Conservation (phyloP, 1,284 basidiomycete genomes). For the Heliocybe sulcata region DNA sequence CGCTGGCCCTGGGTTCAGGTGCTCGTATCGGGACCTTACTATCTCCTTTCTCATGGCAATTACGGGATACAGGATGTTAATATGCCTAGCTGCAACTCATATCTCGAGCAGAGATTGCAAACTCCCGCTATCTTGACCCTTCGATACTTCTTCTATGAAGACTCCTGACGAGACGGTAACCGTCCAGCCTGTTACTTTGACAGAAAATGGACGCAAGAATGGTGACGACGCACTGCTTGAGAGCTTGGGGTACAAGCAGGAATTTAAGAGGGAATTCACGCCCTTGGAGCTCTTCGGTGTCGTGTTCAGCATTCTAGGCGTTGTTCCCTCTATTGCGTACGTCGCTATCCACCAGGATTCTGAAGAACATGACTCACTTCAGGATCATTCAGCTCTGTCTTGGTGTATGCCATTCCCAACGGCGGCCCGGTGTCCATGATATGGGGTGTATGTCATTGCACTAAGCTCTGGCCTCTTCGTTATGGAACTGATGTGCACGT, state of each 20-base stretch:
- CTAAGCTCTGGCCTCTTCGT: neutral
- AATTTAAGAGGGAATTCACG: constrained; percentile 2
- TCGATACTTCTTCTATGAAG: neutral
- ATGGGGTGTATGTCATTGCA: constrained; percentile 43
- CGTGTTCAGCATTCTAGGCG: constrained; percentile 5
- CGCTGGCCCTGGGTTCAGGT: too few species aligned
- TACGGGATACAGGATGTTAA: too few species aligned
- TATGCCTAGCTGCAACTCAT: too few species aligned
- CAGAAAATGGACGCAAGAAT: neutral
- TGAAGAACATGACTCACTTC: neutral
- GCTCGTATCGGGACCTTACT: too few species aligned
- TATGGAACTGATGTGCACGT: constrained; percentile 38
- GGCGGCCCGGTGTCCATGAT: constrained; percentile 79
- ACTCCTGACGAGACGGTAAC: neutral
- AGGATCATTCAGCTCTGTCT: constrained; percentile 41
- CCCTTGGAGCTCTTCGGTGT: constrained; percentile 1
- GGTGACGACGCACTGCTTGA: constrained; percentile 1
- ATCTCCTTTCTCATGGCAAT: too few species aligned
- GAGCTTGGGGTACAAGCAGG: constrained; percentile 3
- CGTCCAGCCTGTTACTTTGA: too few species aligned
- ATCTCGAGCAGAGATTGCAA: too few species aligned
- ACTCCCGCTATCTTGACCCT: too few species aligned
- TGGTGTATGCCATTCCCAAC: constrained; percentile 69
- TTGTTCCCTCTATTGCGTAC: constrained; percentile 5
- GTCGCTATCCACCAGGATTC: neutral